Conservation (phyloP, 192 early-diverging fungal genomes). For the Chytriomyces sp. region DNA sequence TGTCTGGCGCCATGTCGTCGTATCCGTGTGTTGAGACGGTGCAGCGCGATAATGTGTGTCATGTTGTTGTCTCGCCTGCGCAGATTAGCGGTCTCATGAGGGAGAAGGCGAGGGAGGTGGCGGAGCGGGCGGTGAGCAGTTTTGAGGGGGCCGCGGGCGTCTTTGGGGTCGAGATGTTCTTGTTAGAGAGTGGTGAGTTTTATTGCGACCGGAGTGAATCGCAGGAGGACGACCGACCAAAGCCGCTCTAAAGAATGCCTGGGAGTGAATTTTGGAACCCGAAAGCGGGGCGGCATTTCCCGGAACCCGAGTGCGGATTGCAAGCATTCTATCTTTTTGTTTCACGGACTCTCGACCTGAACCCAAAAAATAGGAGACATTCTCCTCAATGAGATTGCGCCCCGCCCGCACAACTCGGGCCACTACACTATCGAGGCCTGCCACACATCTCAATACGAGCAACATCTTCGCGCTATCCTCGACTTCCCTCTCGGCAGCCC, state of each 20-base stretch:
- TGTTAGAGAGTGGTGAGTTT: slow-evolving; percentile 73
- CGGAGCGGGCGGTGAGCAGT: slow-evolving; percentile 75
- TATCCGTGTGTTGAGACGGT: slow-evolving; percentile 98
- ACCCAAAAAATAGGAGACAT: slow-evolving; percentile 58
- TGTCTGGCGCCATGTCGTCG: slow-evolving; percentile 70
- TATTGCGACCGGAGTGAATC: too few relatives aligned
- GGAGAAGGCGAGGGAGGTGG: slow-evolving; percentile 73
- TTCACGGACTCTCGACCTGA: neutral
- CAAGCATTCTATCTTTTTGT: too few relatives aligned
- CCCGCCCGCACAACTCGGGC: slow-evolving; percentile 98
- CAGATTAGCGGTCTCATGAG: slow-evolving; percentile 85
- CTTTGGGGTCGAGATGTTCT: slow-evolving; percentile 98
- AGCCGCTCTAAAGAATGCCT: too few relatives aligned
- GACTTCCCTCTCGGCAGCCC: slow-evolving; percentile 88
- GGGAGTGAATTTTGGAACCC: too few relatives aligned
- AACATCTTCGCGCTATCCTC: slow-evolving; percentile 86
- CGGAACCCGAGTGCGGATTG: too few relatives aligned
- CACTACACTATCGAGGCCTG: slow-evolving; percentile 99
- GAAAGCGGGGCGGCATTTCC: too few relatives aligned
- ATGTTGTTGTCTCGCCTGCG: slow-evolving; percentile 93
- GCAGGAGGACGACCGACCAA: too few relatives aligned
- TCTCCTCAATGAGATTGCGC: slow-evolving; percentile 96
- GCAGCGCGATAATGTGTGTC: slow-evolving; percentile 95
- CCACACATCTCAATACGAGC: slow-evolving; percentile 96
- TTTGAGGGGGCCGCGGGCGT: slow-evolving; percentile 79